Base-by-base conservation (phyloP, 768 basidiomycete species). In the Pisolithus sp. region DNA sequence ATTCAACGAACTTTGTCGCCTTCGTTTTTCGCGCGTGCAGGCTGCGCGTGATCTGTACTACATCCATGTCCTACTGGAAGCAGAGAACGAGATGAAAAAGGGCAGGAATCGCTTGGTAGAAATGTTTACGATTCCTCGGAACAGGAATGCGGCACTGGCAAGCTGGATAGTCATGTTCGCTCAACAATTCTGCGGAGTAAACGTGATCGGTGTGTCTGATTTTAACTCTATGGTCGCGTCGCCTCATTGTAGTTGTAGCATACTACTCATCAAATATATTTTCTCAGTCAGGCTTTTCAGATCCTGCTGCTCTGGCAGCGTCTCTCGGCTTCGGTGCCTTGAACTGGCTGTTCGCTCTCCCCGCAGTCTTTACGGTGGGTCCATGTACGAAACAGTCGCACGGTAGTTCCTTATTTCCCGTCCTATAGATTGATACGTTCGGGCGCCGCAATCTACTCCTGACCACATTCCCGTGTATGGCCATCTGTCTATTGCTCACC, bases 261-360 rank as follows among this genome's bases (percentile, higher is more conserved):
- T 90, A 86, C 73, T 89, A 89, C 66, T 86, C 83, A 1, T 83
- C 83, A 0, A 79, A 75, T 26, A 80, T 90, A 66, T 89, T 91
- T 68, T 54, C 71, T 12, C 50, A 76, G n/a, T 80, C 85, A 2
- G 77, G 77, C 7, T 83, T 81, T 62, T 63, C 67, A 5, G 55
- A 72, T 5, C 74, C 72, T 34, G 69, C 78, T 24, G 79, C 86
- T 1, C 71, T 91, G 26, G 62, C 79, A 7, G 82, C 80, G 0
- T 82, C 81, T 0, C 79, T 76, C 64, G 84, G 84, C 4, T 85
- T 79, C 57, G 84, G 83, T 37, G 58, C 78, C n/a, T 73, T 81
- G 36, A 83, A 83, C 58, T 83, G 75, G 34, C 12, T 34, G 12
- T 34, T 34, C 34, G 34, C 34, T 34, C 34, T 34, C 34, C 34